These are phyloP conservation scores for Schoenoplectus tabernaemontani DNA, from an alignment of 202 grass and related monocot genomes.

Conservation along the genomic window DNA sequence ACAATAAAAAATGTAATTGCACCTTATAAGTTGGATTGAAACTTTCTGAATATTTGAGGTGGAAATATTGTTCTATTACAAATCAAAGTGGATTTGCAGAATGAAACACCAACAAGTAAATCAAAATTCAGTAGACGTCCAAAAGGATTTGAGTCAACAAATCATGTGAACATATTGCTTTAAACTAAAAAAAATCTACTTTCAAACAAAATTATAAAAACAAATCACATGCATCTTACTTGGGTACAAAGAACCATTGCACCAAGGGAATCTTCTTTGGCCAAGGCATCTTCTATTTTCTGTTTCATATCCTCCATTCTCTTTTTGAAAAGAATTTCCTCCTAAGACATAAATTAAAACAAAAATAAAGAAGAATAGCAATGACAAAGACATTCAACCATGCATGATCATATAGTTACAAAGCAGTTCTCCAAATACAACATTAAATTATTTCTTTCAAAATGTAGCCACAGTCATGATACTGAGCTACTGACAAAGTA, in stretches of 20 bases:
- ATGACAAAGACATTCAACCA: not conserved
- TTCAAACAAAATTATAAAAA: not conserved
- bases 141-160: not conserved
- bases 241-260: not conserved
- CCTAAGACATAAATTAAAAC: not conserved
- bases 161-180: not conserved
- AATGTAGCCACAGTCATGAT: not conserved
- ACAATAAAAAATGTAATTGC: not conserved
- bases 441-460: not conserved
- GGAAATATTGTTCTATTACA: not conserved
- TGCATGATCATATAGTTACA: no score
- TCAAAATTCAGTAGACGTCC: not conserved
- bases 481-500: not conserved
- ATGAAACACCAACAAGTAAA: not conserved
- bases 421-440: not conserved
- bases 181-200: not conserved
- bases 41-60: not conserved
- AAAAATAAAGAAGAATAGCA: not conserved
- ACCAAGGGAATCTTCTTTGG: not conserved
- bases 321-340: not conserved
- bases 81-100: not conserved
- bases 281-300: not conserved
- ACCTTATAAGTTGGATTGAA: not conserved
- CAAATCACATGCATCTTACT: not conserved
- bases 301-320: not conserved